Percentiles rank a stretch among this genome's conserved stretches.
phyloP scores from a whole-genome alignment of 1,284 basidiomycete genomes.

The Ustilago shanxiensis region DNA sequence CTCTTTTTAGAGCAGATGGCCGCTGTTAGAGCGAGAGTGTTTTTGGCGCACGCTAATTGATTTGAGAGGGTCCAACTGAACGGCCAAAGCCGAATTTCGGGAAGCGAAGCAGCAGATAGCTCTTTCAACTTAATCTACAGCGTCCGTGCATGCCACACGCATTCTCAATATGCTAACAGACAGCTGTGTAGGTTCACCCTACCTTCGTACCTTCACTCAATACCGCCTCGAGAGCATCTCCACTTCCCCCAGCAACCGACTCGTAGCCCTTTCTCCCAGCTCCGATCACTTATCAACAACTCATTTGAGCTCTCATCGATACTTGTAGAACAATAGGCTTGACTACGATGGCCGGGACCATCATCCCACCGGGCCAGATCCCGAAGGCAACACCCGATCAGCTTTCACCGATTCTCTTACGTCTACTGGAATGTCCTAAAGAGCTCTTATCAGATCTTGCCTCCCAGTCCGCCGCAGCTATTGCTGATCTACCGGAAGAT shows the following conservation, averaged over 20 bases:
- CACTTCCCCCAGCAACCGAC: not conserved
- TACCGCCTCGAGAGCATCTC: not conserved
- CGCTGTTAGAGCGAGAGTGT: conserved; percentile 10
- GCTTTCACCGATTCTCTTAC: conserved; percentile 54
- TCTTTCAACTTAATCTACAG: too few species aligned
- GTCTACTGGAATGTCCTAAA: conserved; percentile 50
- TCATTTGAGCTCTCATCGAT: not conserved
- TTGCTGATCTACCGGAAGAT: conserved; percentile 61
- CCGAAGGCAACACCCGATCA: conserved; percentile 50
- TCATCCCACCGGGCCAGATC: conserved; percentile 46
- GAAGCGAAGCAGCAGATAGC: conserved; percentile 1
- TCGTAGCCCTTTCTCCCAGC: not conserved
- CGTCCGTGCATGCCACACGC: conserved; percentile 28
- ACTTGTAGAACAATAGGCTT: not conserved
- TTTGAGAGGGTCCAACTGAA: conserved; percentile 22
- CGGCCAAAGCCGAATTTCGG: conserved; percentile 35
- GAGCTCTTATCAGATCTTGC: conserved; percentile 46
- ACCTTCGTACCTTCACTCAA: not conserved
- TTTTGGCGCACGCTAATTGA: not conserved
- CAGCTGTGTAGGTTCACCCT: not conserved
- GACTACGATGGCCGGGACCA: conserved; percentile 18
- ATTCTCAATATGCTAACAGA: not conserved
- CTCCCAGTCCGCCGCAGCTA: conserved; percentile 55
- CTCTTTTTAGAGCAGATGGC: not conserved
- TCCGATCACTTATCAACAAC: not conserved